phyloP scores from a whole-genome alignment of 2,329 filamentous ascomycete genomes.

The Venturia carpophila region DNA sequence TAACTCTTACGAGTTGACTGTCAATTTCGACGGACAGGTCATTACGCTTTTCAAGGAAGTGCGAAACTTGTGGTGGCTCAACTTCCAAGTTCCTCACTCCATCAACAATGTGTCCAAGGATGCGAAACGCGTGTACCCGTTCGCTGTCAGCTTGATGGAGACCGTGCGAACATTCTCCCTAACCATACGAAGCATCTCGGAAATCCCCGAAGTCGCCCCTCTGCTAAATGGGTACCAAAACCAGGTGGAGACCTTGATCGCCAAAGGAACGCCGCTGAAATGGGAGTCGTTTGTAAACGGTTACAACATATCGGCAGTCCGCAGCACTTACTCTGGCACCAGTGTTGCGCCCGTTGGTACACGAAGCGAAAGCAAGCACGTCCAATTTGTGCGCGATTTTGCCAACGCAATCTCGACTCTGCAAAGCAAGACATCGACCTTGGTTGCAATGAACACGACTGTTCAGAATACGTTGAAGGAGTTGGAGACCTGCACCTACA shows the following conservation, averaged over 20 bases:
- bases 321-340: constrained; percentile 43
- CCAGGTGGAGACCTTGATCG: constrained; percentile 74
- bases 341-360: constrained; percentile 50
- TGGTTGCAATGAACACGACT: constrained; percentile 71
- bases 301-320: constrained; percentile 67
- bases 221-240: constrained; percentile 87
- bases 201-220: constrained; percentile 81
- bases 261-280: constrained; percentile 78
- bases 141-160: constrained; percentile 96
- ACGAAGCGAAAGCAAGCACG: constrained; percentile 75
- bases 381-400: constrained; percentile 93
- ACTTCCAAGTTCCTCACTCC: constrained; percentile 85
- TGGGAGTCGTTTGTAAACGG: constrained; percentile 99
- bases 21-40: constrained; percentile 96
- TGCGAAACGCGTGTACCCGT: constrained; percentile 96
- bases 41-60: constrained; percentile 99
- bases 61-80: constrained; percentile 89
- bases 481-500: constrained; percentile 76
- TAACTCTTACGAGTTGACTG: constrained; percentile 75
- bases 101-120: constrained; percentile 96
- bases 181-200: constrained; percentile 72
- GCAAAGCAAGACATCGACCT: constrained; percentile 74
- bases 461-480: constrained; percentile 76
- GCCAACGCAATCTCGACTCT: constrained; percentile 78
- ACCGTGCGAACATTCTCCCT: constrained; percentile 91